phyloP scores from a whole-genome alignment of 768 basidiomycete species.

The Podaxis sp. region DNA sequence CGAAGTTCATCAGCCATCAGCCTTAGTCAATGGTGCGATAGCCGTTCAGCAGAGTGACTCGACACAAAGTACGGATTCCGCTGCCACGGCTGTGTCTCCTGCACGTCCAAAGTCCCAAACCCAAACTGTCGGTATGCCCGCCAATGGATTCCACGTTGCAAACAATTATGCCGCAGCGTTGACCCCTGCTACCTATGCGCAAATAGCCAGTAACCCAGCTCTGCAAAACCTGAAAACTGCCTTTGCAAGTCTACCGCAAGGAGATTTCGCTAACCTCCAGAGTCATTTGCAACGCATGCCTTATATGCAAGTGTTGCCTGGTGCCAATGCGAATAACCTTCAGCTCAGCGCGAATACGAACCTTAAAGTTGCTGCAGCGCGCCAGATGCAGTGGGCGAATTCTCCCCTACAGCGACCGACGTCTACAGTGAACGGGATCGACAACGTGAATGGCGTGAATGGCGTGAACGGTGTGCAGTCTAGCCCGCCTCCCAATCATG shows the following conservation, averaged over 20 bases:
- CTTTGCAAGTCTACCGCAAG: constrained; percentile 42
- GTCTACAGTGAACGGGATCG: constrained; percentile 32
- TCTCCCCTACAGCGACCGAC: constrained; percentile 33
- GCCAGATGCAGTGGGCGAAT: constrained; percentile 39
- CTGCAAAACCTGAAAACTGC: constrained; percentile 61
- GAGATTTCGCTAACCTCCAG: constrained; percentile 38
- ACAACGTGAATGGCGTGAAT: constrained; percentile 11
- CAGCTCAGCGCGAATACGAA: constrained; percentile 34
- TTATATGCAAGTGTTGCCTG: constrained; percentile 34
- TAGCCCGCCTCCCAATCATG: constrained; percentile 37
- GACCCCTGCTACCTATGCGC: constrained; percentile 34
- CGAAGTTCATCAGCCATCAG: constrained; percentile 31
- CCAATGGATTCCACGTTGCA: constrained; percentile 52
- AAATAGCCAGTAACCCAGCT: constrained; percentile 35
- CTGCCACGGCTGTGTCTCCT: constrained; percentile 24
- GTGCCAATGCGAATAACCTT: constrained; percentile 22
- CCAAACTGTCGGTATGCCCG: constrained; percentile 31
- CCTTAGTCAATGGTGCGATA: constrained; percentile 34
- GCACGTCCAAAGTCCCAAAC: constrained; percentile 48
- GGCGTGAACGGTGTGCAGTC: constrained; percentile 28
- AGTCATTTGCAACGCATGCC: constrained; percentile 23
- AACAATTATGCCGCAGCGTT: constrained; percentile 34
- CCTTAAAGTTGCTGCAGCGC: constrained; percentile 40
- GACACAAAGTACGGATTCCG: constrained; percentile 21
- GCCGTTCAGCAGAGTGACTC: constrained; percentile 26